Evolutionary conservation across 2,329 filamentous ascomycete genomes (phyloP), one percentile per base, ranked within the genome.

Genomic region (Pyricularia pennisetigena): DNA sequence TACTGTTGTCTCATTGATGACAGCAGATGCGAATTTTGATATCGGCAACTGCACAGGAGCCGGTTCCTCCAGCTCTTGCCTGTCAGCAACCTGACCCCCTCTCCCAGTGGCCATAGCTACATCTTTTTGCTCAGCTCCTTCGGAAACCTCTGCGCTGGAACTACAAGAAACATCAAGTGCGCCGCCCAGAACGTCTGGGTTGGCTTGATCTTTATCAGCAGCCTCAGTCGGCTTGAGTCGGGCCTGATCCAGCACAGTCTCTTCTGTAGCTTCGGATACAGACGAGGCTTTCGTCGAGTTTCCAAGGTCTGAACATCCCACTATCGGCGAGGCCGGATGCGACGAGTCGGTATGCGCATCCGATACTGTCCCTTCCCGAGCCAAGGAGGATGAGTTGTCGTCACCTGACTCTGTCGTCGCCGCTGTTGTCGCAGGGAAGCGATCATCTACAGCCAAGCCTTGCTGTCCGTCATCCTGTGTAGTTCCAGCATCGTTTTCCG

Each of bases 241-340:
- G 20, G 41, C 4, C 20, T 49, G 41, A 29, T 71, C 69, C 63
- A 82, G 80, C 1, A 86, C 75, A 4, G 86, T 88, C 73, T 87
- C 86, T 69, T 88, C 84, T 1, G 86, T 88, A 1, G 84, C 85
- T 70, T 88, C 87, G 6, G 86, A 89, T 10, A 89, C 74, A 0
- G 87, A 89, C 0, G 86, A 89, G 4, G 87, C 87, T 72, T 85
- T 86, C 7, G 87, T 89, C 2, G 86, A 89, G 66, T 84, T 82
- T 16, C 82, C 85, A 57, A 82, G 78, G 69, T 88, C 86, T 6
- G 85, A 88, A 20, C 80, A 81, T 24, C 78, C 78, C 63, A 82
- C 81, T 26, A 83, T 74, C 0, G 86, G 86, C 16, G 86, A 88
- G 12, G 83, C 76, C 4, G 86, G 85, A 67, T 84, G 84, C 41